Conservation (phyloP, 345 rosid genomes). For the Eucalyptus tenuipes region DNA sequence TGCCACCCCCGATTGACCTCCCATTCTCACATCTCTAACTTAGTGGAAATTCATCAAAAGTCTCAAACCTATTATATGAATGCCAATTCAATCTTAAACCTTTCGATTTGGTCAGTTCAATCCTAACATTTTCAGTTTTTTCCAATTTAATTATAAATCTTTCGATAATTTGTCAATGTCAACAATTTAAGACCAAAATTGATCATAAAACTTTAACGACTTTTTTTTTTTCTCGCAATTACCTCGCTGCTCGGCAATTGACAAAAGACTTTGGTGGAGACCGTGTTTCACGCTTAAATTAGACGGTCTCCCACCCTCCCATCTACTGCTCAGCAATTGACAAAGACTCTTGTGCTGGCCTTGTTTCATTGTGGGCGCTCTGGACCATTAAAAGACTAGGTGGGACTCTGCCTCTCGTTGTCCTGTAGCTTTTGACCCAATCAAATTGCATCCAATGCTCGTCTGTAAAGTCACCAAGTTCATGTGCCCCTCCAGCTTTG, state of each 20-base stretch:
- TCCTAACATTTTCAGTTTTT: neutral
- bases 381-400: neutral
- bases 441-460: neutral
- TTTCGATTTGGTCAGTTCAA: fast-evolving
- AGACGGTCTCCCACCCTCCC: neutral
- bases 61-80: neutral
- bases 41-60: neutral
- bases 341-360: neutral
- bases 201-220: neutral
- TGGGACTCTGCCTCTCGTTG: neutral
- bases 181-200: neutral
- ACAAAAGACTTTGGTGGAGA: neutral
- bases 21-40: neutral
- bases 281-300: neutral
- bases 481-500: neutral
- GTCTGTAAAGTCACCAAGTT: constrained; percentile 6
- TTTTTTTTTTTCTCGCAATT: neutral
- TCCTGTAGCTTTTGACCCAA: neutral
- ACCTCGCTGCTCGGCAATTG: neutral
- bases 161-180: neutral
- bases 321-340: neutral
- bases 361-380: neutral
- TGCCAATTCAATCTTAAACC: neutral
- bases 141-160: neutral
- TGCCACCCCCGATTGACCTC: neutral